Percentiles rank a stretch among this genome's conserved stretches.
Conservation (phyloP, 768 basidiomycete genomes). For the Amanita rubescens region DNA sequence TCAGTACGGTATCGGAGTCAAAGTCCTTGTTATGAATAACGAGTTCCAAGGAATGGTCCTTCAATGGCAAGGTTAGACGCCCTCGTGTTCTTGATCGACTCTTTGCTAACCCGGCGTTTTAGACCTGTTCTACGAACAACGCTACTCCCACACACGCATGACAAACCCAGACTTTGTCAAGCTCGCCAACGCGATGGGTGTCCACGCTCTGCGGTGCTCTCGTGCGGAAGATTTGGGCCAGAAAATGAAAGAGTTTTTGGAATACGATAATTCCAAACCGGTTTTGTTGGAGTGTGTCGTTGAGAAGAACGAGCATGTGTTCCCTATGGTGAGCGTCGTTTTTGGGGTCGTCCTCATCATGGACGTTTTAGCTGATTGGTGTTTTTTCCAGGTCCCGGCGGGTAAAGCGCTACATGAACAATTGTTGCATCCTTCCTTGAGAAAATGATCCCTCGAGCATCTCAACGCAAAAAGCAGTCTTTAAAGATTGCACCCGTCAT, state of each 20-base stretch:
- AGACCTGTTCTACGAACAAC: slow-evolving; percentile 93
- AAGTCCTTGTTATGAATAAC: slow-evolving; percentile 89
- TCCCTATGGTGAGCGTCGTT: slow-evolving; percentile 65
- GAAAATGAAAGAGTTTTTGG: slow-evolving; percentile 99
- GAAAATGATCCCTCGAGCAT: not conserved
- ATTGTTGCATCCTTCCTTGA: slow-evolving; percentile 61
- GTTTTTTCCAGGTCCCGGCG: slow-evolving; percentile 58
- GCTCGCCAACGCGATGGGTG: slow-evolving; percentile 85
- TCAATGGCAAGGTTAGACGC: slow-evolving; percentile 88
- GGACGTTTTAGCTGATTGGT: slow-evolving; percentile 7
- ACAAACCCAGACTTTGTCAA: slow-evolving; percentile 91
- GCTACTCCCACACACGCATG: slow-evolving; percentile 98
- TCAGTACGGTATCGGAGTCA: slow-evolving; percentile 90
- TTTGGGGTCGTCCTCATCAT: not conserved
- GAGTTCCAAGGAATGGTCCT: slow-evolving; percentile 99
- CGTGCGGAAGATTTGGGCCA: slow-evolving; percentile 70
- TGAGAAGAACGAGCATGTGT: slow-evolving; percentile 79
- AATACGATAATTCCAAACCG: slow-evolving; percentile 83
- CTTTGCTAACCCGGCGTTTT: not conserved
- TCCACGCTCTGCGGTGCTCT: slow-evolving; percentile 80
- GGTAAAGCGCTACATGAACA: slow-evolving; percentile 94
- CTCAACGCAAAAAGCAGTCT: not conserved
- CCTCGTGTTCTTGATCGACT: slow-evolving; percentile 3
- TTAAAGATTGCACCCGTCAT: not conserved
- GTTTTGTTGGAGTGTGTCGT: slow-evolving; percentile 89